A percentile compares a stretch with the other conserved stretches of the same genome.
These are phyloP conservation scores for Phlebiopsis flavidoalba DNA, from an alignment of 768 basidiomycete genomes.

Conservation along the genomic window DNA sequence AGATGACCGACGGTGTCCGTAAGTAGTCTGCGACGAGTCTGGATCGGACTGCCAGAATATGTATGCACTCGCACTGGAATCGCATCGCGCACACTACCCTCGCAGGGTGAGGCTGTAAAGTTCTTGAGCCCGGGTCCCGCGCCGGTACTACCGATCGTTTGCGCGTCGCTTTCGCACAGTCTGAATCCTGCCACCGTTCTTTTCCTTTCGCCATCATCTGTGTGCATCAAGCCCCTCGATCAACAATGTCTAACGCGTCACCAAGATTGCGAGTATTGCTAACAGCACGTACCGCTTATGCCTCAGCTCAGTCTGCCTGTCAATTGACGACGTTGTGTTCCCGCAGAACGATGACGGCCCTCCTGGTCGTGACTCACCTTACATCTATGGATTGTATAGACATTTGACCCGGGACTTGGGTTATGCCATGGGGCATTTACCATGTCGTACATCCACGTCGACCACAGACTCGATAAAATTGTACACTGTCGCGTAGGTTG, in stretches of 20 bases:
- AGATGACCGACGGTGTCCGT: too few species aligned
- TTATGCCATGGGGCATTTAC: constrained; percentile 32
- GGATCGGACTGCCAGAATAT: too few species aligned
- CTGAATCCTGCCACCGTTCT: neutral
- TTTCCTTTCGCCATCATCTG: neutral
- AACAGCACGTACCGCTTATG: constrained; percentile 31
- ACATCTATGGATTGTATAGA: constrained; percentile 65
- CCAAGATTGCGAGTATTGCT: constrained; percentile 31
- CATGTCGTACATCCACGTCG: neutral
- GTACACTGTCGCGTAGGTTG: constrained; percentile 41
- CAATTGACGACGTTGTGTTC: constrained; percentile 1
- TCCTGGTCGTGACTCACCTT: constrained; percentile 67
- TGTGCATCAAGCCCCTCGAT: neutral
- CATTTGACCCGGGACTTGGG: constrained; percentile 56
- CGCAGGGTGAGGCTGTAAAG: too few species aligned
- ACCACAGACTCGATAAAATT: neutral
- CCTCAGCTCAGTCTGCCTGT: neutral
- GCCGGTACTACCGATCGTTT: too few species aligned
- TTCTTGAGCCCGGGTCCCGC: too few species aligned
- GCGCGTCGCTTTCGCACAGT: too few species aligned
- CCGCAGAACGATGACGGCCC: constrained; percentile 87
- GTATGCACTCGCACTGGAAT: too few species aligned
- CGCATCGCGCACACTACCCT: too few species aligned
- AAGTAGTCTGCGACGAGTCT: too few species aligned
- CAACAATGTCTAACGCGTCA: neutral